Evolutionary conservation across 2,329 filamentous ascomycete genomes (phyloP).

Genomic region (Aureobasidium sp.): DNA sequence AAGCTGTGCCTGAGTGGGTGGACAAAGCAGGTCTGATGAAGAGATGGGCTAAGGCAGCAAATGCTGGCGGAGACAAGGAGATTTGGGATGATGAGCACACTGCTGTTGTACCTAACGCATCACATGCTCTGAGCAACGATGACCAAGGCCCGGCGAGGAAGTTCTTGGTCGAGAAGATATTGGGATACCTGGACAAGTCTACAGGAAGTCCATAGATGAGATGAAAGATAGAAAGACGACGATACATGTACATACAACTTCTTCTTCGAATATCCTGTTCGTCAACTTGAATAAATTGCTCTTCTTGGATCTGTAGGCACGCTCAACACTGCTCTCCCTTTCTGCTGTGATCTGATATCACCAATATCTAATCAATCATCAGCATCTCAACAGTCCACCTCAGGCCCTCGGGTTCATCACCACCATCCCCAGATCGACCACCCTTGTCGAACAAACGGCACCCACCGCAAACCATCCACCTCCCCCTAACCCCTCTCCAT

Average conservation of each 20-base stretch:
- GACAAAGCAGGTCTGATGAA: constrained; percentile 36
- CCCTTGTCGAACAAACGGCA: no score
- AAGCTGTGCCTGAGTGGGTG: constrained; percentile 35
- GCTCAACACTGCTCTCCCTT: not conserved
- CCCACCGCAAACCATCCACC: not conserved
- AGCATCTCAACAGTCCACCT: not conserved
- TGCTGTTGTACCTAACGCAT: constrained; percentile 39
- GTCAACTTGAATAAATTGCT: no score
- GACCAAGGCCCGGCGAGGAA: constrained; percentile 35
- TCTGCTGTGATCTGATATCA: not conserved
- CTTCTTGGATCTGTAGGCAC: not conserved
- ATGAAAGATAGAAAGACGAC: not conserved
- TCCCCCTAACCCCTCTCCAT: not conserved
- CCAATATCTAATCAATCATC: not conserved
- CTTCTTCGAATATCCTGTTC: not conserved
- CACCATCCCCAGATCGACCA: not conserved
- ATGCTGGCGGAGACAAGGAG: constrained; percentile 25
- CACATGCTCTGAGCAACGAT: constrained; percentile 41
- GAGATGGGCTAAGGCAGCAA: constrained; percentile 35
- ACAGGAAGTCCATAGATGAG: not conserved
- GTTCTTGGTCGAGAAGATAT: constrained; percentile 17
- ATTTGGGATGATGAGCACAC: constrained; percentile 42
- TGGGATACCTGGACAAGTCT: constrained; percentile 15
- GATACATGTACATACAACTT: not conserved
- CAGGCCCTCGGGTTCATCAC: not conserved